Evolutionary conservation across 2,329 filamentous ascomycete species (phyloP), one percentile per base, ranked within the genome.

Genomic region (Diaporthe sp.): DNA sequence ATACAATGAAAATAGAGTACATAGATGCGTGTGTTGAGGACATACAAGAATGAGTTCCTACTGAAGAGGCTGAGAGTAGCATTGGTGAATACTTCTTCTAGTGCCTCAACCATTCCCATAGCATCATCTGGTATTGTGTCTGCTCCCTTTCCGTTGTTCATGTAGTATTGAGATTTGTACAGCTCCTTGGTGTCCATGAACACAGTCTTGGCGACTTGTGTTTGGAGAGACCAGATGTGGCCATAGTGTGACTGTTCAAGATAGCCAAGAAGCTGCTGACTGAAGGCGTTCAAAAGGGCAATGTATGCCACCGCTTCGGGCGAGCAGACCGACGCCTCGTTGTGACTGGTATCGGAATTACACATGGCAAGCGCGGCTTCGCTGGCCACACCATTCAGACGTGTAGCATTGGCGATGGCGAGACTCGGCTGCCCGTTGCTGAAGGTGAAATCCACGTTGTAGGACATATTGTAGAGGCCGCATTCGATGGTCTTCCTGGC

Each of bases 111-210:
- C 25, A 67, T 67, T 10, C 22, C 28, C 8, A 50, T 30, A 13
- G 25, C 40, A 50, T 50, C 19, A 7, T 19, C 17, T 3, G 30
- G 30, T 3, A 4, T 6, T n/a, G 4, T 35, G 8, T 57, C 30
- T 22, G 17, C 17, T 2, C 15, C 2, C 28, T 33, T 50, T 12
- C 19, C n/a, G 13, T 38, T 45, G 6, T 67, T 50, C 45, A 50
- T 67, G 12, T 47, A 33, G 28, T 50, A 50, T 35, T 33, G 40
- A 17, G 47, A 8, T 50, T 45, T 5, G 1, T 35, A n/a, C 10
- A 67, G 7, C 42, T 67, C 61, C 25, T 67, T 47, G 10, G 61
- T 50, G 13, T 67, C 40, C 42, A 67, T 67, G 6, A 67, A 50
- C 10, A 25, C n/a, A 28, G 19, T 50, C n/a, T 52, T 33, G 25